Base-by-base conservation (phyloP, 192 early-diverging fungal genomes). In the Coemansia sp. region DNA sequence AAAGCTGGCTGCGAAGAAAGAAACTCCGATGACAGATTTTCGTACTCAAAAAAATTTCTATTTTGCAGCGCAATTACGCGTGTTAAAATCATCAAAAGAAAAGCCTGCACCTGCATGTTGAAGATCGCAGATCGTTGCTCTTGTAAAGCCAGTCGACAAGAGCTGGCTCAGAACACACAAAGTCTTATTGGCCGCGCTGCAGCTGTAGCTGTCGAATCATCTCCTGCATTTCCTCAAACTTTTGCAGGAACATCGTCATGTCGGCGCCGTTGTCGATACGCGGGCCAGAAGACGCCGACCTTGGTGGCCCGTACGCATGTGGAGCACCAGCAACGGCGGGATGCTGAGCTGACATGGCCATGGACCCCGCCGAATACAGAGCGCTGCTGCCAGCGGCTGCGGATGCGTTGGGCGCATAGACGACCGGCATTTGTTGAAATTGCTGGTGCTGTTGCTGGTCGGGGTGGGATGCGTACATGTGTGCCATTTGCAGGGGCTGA, bases 201-300 rank as follows among this genome's bases (percentile, higher is more conserved):
- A 55, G 36, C 45, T 77, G 69, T 40, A 77, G 52, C 31, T 68
- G 66, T 10, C 75, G 59, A 55, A 77, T 58, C 69, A 77, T 60
- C 56, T 61, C 36, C 28, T 77, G 69, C 66, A 68, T 77, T 30
- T 77, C 76, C 29, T 71, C 65, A 34, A 77, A 72, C 66, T 64
- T 72, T 11, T 61, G 64, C 60, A 77, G 45, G n/a, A 77, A 69
- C 31, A 33, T 20, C 17, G 59, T 48, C 66, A 78, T 73, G 32
- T 60, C 63, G 5, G 66, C 62, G 38, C 40, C 28, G 14, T 29
- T 56, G 31, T 45, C 45, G 45, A 48, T 12, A 7, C 40, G 31
- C 25, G 29, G 5, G 1, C 33, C 57, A 5, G 38, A 17, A 5
- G 17, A 11, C 2, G 59, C 38, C 7, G 10, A 18, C 6, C 25